Evolutionary conservation across 345 rosid genomes (phyloP).

Genomic region (Cardamine occulta): DNA sequence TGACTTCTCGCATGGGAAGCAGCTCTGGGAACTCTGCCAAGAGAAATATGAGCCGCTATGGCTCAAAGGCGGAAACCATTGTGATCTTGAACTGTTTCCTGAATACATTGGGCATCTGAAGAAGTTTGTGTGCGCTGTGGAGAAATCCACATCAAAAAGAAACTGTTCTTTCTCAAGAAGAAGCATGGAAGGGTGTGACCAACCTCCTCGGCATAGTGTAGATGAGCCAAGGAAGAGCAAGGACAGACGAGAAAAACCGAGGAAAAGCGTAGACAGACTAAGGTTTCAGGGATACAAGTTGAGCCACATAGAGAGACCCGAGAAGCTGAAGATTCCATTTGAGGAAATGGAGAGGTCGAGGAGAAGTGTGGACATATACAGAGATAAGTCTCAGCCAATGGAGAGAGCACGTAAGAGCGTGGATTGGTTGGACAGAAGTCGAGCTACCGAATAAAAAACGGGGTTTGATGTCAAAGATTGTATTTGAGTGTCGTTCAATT

Average conservation of each 20-base stretch:
- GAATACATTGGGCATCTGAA: slow-evolving; percentile 88
- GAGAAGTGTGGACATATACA: slow-evolving; percentile 82
- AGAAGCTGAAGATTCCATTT: slow-evolving; percentile 59
- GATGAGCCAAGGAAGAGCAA: slow-evolving; percentile 78
- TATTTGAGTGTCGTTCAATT: slow-evolving; percentile 39
- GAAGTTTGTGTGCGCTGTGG: slow-evolving; percentile 83
- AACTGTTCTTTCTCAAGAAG: slow-evolving; percentile 56
- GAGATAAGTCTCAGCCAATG: slow-evolving; percentile 69
- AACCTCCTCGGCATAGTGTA: slow-evolving; percentile 59
- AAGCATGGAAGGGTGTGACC: slow-evolving; percentile 63
- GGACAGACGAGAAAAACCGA: slow-evolving; percentile 69
- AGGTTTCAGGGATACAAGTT: slow-evolving; percentile 71
- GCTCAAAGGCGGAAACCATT: slow-evolving; percentile 92
- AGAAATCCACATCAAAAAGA: slow-evolving; percentile 69
- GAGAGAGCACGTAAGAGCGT: slow-evolving; percentile 87
- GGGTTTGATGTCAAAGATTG: slow-evolving; percentile 28
- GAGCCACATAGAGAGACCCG: slow-evolving; percentile 56
- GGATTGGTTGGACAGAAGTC: slow-evolving; percentile 66
- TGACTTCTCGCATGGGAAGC: slow-evolving; percentile 92
- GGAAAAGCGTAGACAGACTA: slow-evolving; percentile 64
- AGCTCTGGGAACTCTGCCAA: slow-evolving; percentile 93
- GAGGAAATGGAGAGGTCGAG: slow-evolving; percentile 87
- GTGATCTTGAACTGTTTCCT: slow-evolving; percentile 80
- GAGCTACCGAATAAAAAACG: slow-evolving; percentile 28
- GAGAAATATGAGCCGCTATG: slow-evolving; percentile 95